Conservation (phyloP, 352 stramenopile genomes). For the Pythium sp. region DNA sequence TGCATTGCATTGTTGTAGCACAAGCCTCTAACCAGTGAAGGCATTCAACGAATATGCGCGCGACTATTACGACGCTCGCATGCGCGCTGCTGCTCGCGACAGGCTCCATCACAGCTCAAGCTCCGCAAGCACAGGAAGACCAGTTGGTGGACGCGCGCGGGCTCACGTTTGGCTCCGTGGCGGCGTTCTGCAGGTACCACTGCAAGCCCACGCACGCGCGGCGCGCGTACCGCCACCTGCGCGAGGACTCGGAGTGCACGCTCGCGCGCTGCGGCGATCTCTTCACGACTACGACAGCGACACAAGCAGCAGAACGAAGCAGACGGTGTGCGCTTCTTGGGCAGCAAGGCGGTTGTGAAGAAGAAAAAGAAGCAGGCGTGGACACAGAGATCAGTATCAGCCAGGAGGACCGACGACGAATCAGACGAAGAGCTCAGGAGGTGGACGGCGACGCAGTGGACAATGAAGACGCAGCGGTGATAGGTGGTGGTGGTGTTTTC, state of each 20-base stretch:
- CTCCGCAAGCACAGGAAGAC: not conserved
- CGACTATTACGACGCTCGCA: not conserved
- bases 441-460: not conserved
- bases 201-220: constrained; percentile 47
- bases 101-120: not conserved
- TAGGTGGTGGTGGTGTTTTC: not conserved
- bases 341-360: constrained; percentile 4
- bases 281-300: not conserved
- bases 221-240: constrained; percentile 39
- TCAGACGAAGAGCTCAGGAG: not conserved
- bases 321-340: constrained; percentile 9
- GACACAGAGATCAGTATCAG: not conserved
- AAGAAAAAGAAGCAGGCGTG: constrained; percentile 11
- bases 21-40: not conserved
- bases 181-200: constrained; percentile 61
- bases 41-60: constrained; percentile 3
- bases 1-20: not conserved
- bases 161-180: constrained; percentile 41
- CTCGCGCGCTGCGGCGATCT: constrained; percentile 25
- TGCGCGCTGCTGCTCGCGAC: constrained; percentile 1
- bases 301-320: not conserved
- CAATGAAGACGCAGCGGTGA: not conserved
- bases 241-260: constrained; percentile 34
- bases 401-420: constrained; percentile 1
- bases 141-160: constrained; percentile 29